Evolutionary conservation across 1,284 basidiomycete genomes (phyloP).

Genomic region (Uromyces viciae-fabae): DNA sequence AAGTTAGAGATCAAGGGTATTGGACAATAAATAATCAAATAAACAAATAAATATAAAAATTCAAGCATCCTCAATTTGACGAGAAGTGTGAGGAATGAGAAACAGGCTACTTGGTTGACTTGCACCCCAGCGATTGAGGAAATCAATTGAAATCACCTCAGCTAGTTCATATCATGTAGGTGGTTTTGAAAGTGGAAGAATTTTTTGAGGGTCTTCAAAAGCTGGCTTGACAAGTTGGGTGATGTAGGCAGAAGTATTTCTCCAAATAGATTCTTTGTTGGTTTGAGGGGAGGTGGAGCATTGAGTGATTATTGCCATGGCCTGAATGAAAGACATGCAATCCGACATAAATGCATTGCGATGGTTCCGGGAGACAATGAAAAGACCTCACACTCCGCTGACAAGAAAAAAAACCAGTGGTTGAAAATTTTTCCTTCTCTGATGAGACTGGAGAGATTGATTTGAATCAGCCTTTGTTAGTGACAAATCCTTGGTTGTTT

Average conservation of each 20-base stretch:
- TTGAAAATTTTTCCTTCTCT: background rate
- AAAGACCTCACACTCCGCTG: background rate
- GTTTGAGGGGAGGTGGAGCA: background rate
- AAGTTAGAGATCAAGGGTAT: too few relatives aligned
- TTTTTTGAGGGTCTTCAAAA: background rate
- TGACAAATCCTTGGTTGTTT: background rate
- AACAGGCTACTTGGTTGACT: background rate
- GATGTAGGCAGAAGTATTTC: background rate
- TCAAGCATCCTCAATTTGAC: background rate
- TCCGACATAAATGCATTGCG: background rate
- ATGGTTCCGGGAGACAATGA: background rate
- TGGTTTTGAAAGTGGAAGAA: background rate
- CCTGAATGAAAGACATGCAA: background rate
- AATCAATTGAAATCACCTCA: background rate
- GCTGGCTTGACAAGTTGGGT: background rate
- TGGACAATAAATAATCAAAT: too few relatives aligned
- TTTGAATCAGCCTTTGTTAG: background rate
- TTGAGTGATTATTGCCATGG: background rate
- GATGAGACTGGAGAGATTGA: background rate
- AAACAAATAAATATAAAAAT: too few relatives aligned
- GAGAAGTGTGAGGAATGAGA: background rate
- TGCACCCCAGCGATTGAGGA: background rate
- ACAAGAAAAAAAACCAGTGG: background rate
- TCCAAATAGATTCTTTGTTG: background rate
- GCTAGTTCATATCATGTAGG: background rate